Evolutionary conservation across 2,329 filamentous ascomycete species (phyloP).

Genomic region (Pseudocercospora macadamiae): DNA sequence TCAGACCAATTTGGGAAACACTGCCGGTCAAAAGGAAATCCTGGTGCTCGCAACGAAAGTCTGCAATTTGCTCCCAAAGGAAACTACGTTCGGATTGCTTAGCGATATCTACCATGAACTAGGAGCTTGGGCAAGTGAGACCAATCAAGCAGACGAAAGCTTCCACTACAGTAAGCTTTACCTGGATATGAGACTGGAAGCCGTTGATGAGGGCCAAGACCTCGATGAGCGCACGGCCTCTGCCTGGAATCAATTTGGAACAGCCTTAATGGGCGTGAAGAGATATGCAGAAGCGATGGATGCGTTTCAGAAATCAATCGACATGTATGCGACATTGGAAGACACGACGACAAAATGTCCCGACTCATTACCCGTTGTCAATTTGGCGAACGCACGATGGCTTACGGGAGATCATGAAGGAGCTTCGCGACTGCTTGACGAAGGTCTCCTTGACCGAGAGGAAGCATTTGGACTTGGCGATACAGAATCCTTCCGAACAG

Average conservation of each 20-base stretch:
- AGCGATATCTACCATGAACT: conserved; percentile 14
- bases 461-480: conserved; percentile 8
- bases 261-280: background rate
- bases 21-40: background rate
- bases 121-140: conserved; percentile 16
- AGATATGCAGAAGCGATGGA: background rate
- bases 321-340: background rate
- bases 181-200: background rate
- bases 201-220: background rate
- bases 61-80: background rate
- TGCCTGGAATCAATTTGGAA: conserved; percentile 12
- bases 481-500: conserved; percentile 8
- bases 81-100: background rate
- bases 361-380: conserved; percentile 6
- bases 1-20: conserved; percentile 9
- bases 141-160: conserved; percentile 10
- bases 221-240: conserved; percentile 3
- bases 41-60: conserved; percentile 2
- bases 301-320: conserved; percentile 7
- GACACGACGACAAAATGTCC: conserved; percentile 1
- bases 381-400: conserved; percentile 7
- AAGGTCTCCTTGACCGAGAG: background rate
- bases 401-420: background rate
- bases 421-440: background rate
- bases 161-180: conserved; percentile 2